Conservation (phyloP, 257 asterid species). For the Solanum peruvianum region DNA sequence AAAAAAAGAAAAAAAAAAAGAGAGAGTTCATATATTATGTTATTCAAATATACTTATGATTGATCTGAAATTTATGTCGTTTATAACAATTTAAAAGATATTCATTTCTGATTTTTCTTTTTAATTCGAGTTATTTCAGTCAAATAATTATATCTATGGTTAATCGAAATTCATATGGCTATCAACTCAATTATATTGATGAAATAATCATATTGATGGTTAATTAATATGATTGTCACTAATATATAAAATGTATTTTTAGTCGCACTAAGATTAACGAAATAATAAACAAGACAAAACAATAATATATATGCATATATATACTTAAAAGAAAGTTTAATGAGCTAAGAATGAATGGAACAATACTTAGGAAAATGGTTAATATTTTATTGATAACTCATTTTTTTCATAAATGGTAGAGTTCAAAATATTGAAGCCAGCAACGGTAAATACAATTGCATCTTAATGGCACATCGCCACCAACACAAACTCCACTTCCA, state of each 20-base stretch:
- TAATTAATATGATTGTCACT: not conserved
- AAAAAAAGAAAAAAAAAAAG: fast-evolving
- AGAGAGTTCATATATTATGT: not conserved
- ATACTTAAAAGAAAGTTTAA: not conserved
- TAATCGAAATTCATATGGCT: not conserved
- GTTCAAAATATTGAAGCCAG: not conserved
- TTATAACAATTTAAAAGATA: too few relatives aligned
- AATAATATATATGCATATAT: not conserved
- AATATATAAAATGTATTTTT: not conserved
- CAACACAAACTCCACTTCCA: not conserved
- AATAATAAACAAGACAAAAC: not conserved
- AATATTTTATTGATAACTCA: not conserved
- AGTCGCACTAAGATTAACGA: not conserved
- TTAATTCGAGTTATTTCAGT: too few relatives aligned
- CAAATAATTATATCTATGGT: too few relatives aligned
- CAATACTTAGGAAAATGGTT: not conserved
- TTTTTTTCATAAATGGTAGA: too few relatives aligned
- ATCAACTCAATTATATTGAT: not conserved
- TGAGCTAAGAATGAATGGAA: not conserved
- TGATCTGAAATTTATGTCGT: too few relatives aligned
- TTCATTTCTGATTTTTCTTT: too few relatives aligned
- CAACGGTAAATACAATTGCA: not conserved
- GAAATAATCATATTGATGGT: too few relatives aligned
- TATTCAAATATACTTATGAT: not conserved
- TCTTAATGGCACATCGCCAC: not conserved